phyloP scores from a whole-genome alignment of 768 basidiomycete species.

The Kwoniella bestiolae region DNA sequence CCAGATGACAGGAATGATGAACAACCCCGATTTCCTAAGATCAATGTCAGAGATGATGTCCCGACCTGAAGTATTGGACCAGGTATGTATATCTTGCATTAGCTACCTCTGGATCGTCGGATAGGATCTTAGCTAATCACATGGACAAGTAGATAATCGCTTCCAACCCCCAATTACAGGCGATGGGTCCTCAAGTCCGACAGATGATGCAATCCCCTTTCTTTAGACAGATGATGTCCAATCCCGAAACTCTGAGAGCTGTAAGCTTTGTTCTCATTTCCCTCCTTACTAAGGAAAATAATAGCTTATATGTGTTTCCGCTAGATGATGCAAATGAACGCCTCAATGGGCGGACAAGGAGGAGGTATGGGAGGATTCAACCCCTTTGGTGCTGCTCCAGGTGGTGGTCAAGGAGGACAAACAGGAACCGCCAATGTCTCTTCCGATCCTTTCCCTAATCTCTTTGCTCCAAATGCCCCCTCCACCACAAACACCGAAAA shows the following conservation, averaged over 20 bases:
- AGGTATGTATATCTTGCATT: conserved; percentile 55
- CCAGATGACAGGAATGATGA: conserved; percentile 82
- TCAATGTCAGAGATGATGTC: conserved; percentile 87
- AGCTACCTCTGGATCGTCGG: not conserved
- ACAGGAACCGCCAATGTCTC: conserved; percentile 7
- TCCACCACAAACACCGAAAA: conserved; percentile 8
- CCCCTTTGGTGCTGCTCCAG: conserved; percentile 22
- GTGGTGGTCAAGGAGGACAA: conserved; percentile 14
- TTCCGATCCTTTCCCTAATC: conserved; percentile 47
- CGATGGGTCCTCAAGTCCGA: conserved; percentile 79
- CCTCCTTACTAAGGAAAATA: no score
- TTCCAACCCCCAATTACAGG: conserved; percentile 74
- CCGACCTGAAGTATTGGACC: conserved; percentile 84
- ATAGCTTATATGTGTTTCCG: conserved; percentile 14
- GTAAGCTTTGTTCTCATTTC: conserved; percentile 21
- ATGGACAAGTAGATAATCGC: conserved; percentile 64
- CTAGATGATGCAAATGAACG: conserved; percentile 56
- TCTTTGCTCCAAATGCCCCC: conserved; percentile 42
- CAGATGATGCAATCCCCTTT: conserved; percentile 70
- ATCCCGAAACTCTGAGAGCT: conserved; percentile 48
- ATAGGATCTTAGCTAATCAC: not conserved
- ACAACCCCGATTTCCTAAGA: conserved; percentile 70
- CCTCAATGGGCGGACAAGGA: conserved; percentile 38
- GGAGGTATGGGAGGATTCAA: conserved; percentile 32
- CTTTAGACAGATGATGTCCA: conserved; percentile 70